A percentile compares a stretch with the other conserved stretches of the same genome.
Conservation (phyloP, 208 protist species). For the Naegleria gruberi region DNA sequence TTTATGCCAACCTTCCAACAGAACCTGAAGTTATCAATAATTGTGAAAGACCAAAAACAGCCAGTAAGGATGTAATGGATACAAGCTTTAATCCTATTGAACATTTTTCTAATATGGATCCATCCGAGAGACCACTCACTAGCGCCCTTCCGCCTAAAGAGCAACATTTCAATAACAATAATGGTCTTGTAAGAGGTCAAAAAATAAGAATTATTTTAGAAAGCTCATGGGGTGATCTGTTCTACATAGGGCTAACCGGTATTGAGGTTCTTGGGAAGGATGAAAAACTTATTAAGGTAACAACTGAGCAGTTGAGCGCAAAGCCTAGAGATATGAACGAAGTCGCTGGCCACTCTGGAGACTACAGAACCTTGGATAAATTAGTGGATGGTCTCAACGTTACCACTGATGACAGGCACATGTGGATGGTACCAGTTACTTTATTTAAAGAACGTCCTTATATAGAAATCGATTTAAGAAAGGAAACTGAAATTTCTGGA, state of each 20-base stretch:
- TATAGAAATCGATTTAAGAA: constrained; percentile 57
- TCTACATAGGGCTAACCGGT: constrained; percentile 73
- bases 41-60: constrained; percentile 25
- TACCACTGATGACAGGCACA: constrained; percentile 68
- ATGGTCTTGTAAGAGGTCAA: constrained; percentile 34
- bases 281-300: constrained; percentile 50
- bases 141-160: not conserved
- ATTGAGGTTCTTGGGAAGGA: constrained; percentile 69
- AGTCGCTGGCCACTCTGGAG: constrained; percentile 18
- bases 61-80: not conserved
- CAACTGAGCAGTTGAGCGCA: not conserved
- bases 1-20: not conserved
- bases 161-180: not conserved
- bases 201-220: constrained; percentile 57
- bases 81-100: not conserved
- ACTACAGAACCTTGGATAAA: constrained; percentile 55
- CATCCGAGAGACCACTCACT: not conserved
- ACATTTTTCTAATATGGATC: not conserved
- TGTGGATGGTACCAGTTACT: constrained; percentile 70
- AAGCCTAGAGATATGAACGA: not conserved
- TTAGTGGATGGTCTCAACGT: constrained; percentile 60
- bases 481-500: not conserved
- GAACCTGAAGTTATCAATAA: not conserved
- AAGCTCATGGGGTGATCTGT: constrained; percentile 69
- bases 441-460: constrained; percentile 47